phyloP scores from a whole-genome alignment of 441 rosid genomes.

The Pelargonium australe region DNA sequence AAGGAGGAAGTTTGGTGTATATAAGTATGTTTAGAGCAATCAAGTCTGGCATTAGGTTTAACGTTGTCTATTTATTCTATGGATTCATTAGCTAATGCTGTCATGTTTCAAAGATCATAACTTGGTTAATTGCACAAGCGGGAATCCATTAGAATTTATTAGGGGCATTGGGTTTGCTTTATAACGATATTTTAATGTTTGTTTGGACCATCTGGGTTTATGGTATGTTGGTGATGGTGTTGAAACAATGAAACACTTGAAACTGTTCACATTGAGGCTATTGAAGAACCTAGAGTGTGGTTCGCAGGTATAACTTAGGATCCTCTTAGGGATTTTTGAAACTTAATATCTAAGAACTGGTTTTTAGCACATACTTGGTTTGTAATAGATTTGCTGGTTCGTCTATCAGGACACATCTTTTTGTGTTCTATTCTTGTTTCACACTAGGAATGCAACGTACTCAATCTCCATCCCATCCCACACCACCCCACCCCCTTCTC shows the following conservation, averaged over 20 bases:
- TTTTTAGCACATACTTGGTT: neutral
- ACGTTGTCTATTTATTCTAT: neutral
- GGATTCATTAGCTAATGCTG: neutral
- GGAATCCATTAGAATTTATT: constrained; percentile 1
- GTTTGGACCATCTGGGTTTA: neutral
- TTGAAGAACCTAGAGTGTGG: neutral
- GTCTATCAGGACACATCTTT: constrained; percentile 1
- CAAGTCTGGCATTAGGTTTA: neutral
- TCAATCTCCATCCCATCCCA: neutral
- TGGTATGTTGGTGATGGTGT: neutral
- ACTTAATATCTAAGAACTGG: neutral
- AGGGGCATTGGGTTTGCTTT: neutral
- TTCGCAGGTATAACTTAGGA: neutral
- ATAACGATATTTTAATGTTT: neutral
- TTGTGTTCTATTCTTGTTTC: neutral
- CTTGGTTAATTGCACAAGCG: neutral
- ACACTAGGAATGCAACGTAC: neutral
- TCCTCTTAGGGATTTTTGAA: neutral
- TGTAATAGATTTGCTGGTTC: neutral
- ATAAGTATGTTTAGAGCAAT: neutral
- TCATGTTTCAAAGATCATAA: constrained; percentile 1
- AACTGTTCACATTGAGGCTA: neutral
- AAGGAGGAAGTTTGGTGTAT: neutral
- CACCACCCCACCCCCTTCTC: neutral
- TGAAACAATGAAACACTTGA: neutral